Percentiles rank a stretch among this genome's conserved stretches.
Evolutionary conservation across 768 basidiomycete species (phyloP).

Genomic region (Dioszegia aurantiaca): DNA sequence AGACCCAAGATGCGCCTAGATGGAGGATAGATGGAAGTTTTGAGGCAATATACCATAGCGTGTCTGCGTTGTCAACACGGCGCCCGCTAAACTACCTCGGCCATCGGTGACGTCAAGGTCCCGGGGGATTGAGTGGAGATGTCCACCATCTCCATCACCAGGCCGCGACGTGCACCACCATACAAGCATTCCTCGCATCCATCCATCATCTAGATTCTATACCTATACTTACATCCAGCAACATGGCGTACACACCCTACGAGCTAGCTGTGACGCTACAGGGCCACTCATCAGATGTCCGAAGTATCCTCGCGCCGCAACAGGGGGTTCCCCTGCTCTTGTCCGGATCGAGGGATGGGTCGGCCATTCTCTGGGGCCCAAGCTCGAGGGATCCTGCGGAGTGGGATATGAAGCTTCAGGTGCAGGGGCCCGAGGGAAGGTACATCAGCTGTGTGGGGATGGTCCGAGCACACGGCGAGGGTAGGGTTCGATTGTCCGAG

Average conservation of each 20-base stretch:
- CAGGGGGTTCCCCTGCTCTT: constrained; percentile 65
- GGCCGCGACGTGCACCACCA: background rate
- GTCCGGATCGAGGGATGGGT: constrained; percentile 87
- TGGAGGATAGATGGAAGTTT: background rate
- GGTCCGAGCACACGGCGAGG: constrained; percentile 61
- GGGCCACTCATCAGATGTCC: constrained; percentile 74
- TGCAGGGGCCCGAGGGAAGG: constrained; percentile 58
- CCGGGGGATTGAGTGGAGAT: background rate
- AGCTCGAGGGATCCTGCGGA: constrained; percentile 56
- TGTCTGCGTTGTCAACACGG: no score
- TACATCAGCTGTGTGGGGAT: constrained; percentile 76
- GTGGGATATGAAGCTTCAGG: constrained; percentile 54
- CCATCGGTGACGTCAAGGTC: background rate
- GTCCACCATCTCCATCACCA: no score
- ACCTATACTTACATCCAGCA: constrained; percentile 13
- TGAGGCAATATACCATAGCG: background rate
- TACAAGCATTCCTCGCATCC: constrained; percentile 2
- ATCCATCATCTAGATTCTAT: background rate
- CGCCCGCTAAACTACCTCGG: background rate
- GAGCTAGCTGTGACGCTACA: constrained; percentile 68
- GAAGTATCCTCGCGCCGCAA: constrained; percentile 72
- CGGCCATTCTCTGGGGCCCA: constrained; percentile 75
- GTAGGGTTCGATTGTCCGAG: constrained; percentile 20
- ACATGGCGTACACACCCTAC: constrained; percentile 30
- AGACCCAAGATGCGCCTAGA: background rate